Percentiles rank a stretch among this genome's conserved stretches.
Evolutionary conservation across 208 protist species (phyloP).

Genomic region (Trypanosoma cruzi): DNA sequence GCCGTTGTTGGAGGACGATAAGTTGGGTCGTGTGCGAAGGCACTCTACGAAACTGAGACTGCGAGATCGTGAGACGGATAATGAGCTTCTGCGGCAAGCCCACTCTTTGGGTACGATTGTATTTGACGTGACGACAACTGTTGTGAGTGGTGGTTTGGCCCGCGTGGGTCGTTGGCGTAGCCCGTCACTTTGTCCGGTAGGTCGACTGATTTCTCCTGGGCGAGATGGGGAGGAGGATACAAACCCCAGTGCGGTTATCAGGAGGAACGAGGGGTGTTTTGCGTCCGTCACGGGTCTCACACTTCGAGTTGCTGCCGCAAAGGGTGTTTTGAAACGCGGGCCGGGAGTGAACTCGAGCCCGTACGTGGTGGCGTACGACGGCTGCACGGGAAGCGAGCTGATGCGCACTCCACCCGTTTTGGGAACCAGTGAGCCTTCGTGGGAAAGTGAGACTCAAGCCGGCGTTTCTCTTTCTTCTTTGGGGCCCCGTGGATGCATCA

Average conservation of each 20-base stretch:
- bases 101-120: conserved; percentile 16
- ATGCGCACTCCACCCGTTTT: conserved; percentile 15
- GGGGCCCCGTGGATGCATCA: conserved; percentile 1
- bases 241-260: not conserved
- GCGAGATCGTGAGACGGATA: conserved; percentile 28
- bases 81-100: conserved; percentile 5
- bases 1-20: conserved; percentile 26
- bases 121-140: conserved; percentile 5
- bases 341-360: conserved; percentile 5
- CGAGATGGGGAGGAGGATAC: conserved; percentile 3
- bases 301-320: conserved; percentile 14
- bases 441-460: conserved; percentile 3
- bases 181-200: no score
- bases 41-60: conserved; percentile 10
- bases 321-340: conserved; percentile 17
- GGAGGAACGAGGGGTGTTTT: not conserved
- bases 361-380: conserved; percentile 23
- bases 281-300: not conserved
- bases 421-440: conserved; percentile 12
- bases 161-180: not conserved
- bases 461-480: not conserved
- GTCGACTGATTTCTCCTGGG: not conserved
- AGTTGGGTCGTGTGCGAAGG: not conserved
- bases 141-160: not conserved
- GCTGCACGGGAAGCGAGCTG: conserved; percentile 11